Percentiles rank a stretch among this genome's conserved stretches.
Evolutionary conservation across 1,139 yeast species (phyloP).

Genomic region (Pichia sp.): DNA sequence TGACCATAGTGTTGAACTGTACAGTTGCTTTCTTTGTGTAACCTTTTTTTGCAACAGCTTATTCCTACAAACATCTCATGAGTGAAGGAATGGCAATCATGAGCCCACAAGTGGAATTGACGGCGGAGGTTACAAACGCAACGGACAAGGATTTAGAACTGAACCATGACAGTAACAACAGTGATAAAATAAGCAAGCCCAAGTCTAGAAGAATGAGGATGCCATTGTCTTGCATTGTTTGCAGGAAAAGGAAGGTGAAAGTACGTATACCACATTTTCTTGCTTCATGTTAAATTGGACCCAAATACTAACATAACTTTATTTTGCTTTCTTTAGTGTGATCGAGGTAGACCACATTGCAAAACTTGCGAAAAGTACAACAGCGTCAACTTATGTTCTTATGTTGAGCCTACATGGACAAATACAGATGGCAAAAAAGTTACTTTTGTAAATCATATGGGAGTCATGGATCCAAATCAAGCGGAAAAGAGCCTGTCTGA

Average conservation of each 20-base stretch:
- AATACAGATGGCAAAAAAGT: conserved; percentile 16
- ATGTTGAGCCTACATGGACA: conserved; percentile 52
- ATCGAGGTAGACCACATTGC: conserved; percentile 61
- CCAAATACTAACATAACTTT: not conserved
- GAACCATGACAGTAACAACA: not conserved
- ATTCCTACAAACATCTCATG: too few species aligned
- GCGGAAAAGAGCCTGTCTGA: not conserved
- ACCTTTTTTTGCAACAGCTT: too few species aligned
- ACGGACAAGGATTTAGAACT: not conserved
- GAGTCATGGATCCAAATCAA: not conserved
- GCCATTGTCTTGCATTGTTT: conserved; percentile 42
- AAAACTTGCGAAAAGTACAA: conserved; percentile 63
- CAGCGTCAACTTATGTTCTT: conserved; percentile 62
- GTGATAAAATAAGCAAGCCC: not conserved
- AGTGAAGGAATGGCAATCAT: not conserved
- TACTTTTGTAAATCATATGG: not conserved
- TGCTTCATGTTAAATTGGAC: too few species aligned
- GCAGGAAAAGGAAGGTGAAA: conserved; percentile 43
- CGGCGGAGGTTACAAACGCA: not conserved
- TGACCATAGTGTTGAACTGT: too few species aligned
- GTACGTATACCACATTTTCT: conserved; percentile 17
- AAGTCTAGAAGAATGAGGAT: conserved; percentile 37
- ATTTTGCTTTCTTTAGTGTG: conserved; percentile 38
- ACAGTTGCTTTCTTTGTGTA: too few species aligned
- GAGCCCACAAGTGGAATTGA: not conserved